Evolutionary conservation across 108 stramenopile species (phyloP), one percentile per base, ranked within the genome.

Genomic region (Skeletonema potamos): DNA sequence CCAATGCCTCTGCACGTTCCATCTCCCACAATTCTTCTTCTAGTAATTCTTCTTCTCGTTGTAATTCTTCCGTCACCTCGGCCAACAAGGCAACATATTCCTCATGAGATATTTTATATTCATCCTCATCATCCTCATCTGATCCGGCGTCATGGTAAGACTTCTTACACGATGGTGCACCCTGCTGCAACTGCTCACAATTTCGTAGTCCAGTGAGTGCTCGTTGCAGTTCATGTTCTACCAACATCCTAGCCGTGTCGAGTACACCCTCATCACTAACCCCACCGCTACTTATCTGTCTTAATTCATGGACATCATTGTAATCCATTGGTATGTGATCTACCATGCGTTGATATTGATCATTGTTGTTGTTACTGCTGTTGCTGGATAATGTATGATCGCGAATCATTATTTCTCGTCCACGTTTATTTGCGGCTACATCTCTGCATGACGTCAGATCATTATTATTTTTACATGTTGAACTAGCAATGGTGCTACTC

Each of bases 21-120:
- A 68, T 1, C 18, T 68, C 68, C 68, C 68, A 68, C 22, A 58
- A 29, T 36, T 68, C 68, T 10, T 36, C 68, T 39, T 68, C 57
- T 15, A 58, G 34, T 27, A 68, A 41, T 68, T 68, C 68, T 27
- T 68, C 68, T 29, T 68, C 74, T 28, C 54, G 26, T 39, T 75
- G 51, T 7, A 75, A 63, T 44, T 75, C 74, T 27, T 68, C 44
- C 3, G 66, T 62, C 44, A 75, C 74, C 41, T 75, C 74, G 39
- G 67, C 48, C 41, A 75, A 68, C n/a, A 75, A 27, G 22, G 60
- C 29, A 30, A 13, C 12, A 37, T 62, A 75, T 67, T 75, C 66
- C 58, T 64, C 51, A 3, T 75, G 48, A 8, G 74, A 58, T 51
- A 75, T 75, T 56, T 41, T 58, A 58, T 61, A 65, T 57, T 73